Conservation (phyloP, 2,329 filamentous ascomycete species). For the Phaeosphaeriaceae sp. region DNA sequence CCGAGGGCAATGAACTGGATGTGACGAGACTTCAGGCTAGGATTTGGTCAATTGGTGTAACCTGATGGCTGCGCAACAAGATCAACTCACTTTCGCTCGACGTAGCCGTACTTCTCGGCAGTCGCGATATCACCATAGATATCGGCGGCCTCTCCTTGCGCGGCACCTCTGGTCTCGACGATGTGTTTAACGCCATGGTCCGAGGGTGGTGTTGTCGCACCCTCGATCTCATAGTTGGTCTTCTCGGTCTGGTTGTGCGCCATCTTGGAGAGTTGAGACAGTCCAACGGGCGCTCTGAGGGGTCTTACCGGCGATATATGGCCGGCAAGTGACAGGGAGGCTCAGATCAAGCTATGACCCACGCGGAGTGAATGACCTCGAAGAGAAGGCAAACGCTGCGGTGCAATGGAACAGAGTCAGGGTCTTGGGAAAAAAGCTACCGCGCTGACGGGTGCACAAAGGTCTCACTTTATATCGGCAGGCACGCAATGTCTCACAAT, state of each 20-base stretch:
- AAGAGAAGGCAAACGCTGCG: constrained; percentile 17
- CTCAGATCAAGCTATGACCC: constrained; percentile 8
- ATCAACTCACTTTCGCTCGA: constrained; percentile 54
- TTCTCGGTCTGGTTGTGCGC: constrained; percentile 34
- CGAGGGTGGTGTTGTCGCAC: constrained; percentile 14
- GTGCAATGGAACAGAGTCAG: constrained; percentile 25
- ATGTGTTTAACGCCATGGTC: constrained; percentile 35
- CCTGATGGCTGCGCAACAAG: neutral
- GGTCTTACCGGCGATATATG: neutral
- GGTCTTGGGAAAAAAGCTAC: constrained; percentile 11
- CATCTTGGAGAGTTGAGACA: constrained; percentile 23
- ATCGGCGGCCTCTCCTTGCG: constrained; percentile 57
- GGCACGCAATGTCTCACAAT: constrained; percentile 17
- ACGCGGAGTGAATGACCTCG: constrained; percentile 5
- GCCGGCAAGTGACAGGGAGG: constrained; percentile 1
- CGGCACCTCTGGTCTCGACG: constrained; percentile 28
- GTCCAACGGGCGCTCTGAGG: neutral
- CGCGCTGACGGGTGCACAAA: constrained; percentile 22
- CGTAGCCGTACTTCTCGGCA: constrained; percentile 61
- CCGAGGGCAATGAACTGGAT: constrained; percentile 67
- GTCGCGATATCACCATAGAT: constrained; percentile 60
- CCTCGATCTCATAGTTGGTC: constrained; percentile 28
- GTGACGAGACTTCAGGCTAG: constrained; percentile 59
- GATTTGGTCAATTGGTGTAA: constrained; percentile 4
- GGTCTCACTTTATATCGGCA: constrained; percentile 34